phyloP scores from a whole-genome alignment of 1,284 basidiomycete genomes.

The Cryptococcus amylolentus region DNA sequence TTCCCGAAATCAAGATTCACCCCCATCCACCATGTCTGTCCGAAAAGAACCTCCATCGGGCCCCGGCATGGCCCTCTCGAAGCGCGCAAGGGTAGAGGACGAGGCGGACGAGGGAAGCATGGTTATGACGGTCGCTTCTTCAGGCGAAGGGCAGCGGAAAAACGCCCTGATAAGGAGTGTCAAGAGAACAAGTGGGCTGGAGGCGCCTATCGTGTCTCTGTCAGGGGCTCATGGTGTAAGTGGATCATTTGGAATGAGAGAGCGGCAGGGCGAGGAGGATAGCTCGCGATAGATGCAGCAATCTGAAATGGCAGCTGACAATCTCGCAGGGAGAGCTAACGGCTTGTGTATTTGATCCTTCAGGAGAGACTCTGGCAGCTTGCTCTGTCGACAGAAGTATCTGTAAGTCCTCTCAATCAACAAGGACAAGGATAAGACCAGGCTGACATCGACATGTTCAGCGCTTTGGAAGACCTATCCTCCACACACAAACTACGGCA shows the following conservation, averaged over 20 bases:
- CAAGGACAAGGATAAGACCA: neutral
- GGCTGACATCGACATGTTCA: conserved; percentile 10
- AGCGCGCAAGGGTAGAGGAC: conserved; percentile 49
- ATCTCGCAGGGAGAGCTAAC: conserved; percentile 46
- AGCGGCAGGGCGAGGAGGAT: neutral
- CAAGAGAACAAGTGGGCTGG: conserved; percentile 47
- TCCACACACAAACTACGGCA: conserved; percentile 50
- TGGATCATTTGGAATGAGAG: neutral
- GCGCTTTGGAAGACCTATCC: conserved; percentile 51
- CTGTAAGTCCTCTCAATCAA: conserved; percentile 33
- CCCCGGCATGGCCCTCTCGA: conserved; percentile 41
- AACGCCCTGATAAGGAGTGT: conserved; percentile 44
- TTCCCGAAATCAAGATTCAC: too few relatives aligned
- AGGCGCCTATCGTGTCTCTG: conserved; percentile 45
- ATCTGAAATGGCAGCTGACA: neutral
- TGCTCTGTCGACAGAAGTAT: conserved; percentile 47
- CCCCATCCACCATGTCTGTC: conserved; percentile 31
- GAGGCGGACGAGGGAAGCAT: conserved; percentile 27
- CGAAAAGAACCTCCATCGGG: conserved; percentile 45
- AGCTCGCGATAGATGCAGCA: neutral
- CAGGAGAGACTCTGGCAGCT: conserved; percentile 48
- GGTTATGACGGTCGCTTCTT: conserved; percentile 45
- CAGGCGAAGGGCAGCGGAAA: conserved; percentile 45
- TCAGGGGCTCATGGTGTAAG: conserved; percentile 47
- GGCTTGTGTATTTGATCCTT: conserved; percentile 49